These are phyloP conservation scores for Nematodospora valgi DNA, from an alignment of 805 yeast species.

Conservation along the genomic window DNA sequence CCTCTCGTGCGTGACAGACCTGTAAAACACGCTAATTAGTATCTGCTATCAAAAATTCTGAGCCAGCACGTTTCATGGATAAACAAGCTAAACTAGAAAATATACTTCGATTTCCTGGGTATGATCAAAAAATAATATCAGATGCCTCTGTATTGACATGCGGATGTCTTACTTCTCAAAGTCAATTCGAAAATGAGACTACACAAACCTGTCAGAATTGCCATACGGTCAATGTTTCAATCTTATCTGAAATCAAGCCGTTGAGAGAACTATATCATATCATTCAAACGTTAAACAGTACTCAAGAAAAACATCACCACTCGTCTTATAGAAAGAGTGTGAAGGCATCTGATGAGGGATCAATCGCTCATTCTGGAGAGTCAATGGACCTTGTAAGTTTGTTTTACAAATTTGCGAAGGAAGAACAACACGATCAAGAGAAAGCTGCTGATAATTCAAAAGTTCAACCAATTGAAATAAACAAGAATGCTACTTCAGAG, in stretches of 20 bases:
- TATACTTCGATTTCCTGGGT: conserved; percentile 23
- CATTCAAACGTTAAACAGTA: conserved; percentile 13
- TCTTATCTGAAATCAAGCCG: conserved; percentile 29
- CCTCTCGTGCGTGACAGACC: too few species aligned
- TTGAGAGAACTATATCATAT: conserved; percentile 30
- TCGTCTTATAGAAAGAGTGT: conserved; percentile 21
- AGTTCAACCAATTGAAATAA: conserved; percentile 10
- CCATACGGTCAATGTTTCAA: conserved; percentile 13
- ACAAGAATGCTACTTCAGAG: conserved; percentile 3
- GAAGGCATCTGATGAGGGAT: conserved; percentile 7
- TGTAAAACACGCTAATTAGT: background rate
- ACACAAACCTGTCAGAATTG: conserved; percentile 24
- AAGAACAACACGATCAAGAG: conserved; percentile 20
- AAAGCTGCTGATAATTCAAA: background rate
- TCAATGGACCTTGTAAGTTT: conserved; percentile 31
- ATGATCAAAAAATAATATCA: conserved; percentile 12
- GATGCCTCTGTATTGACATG: conserved; percentile 39
- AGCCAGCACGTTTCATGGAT: conserved; percentile 9
- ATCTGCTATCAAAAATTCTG: background rate
- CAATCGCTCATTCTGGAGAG: conserved; percentile 11
- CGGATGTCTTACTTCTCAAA: conserved; percentile 40
- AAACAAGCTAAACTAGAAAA: conserved; percentile 16
- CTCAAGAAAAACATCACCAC: conserved; percentile 14
- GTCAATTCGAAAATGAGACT: conserved; percentile 14
- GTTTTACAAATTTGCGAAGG: conserved; percentile 40